Evolutionary conservation across 306 rosid species (phyloP).

Genomic region (Sesbania bispinosa): DNA sequence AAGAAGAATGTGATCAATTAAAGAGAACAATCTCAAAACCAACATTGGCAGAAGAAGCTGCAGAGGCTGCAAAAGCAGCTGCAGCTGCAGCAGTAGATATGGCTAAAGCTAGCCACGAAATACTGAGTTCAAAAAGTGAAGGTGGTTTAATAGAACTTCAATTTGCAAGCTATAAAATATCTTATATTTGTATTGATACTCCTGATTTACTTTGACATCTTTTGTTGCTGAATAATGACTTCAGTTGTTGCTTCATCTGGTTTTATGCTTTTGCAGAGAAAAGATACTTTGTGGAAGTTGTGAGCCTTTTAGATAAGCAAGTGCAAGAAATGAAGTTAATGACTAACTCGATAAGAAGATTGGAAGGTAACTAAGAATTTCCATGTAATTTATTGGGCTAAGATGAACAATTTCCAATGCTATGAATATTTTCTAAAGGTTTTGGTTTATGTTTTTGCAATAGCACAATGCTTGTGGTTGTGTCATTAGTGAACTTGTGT

Average conservation of each 20-base stretch:
- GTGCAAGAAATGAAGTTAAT: slow-evolving; percentile 79
- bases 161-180: slow-evolving; percentile 2
- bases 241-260: slow-evolving; percentile 10
- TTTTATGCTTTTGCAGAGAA: slow-evolving; percentile 49
- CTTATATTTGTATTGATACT: not conserved
- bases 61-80: slow-evolving; percentile 79
- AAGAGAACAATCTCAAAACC: slow-evolving; percentile 48
- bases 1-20: slow-evolving; percentile 45
- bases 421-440: not conserved
- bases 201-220: not conserved
- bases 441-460: slow-evolving; percentile 6
- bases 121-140: slow-evolving; percentile 55
- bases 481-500: not conserved
- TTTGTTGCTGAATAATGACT: slow-evolving; percentile 11
- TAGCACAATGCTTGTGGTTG: not conserved
- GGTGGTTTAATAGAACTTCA: slow-evolving; percentile 42
- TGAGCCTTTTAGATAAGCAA: slow-evolving; percentile 55
- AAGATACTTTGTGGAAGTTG: slow-evolving; percentile 48
- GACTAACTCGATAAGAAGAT: slow-evolving; percentile 54
- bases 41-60: slow-evolving; percentile 65
- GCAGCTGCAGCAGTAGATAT: slow-evolving; percentile 79
- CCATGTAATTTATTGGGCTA: slow-evolving; percentile 5
- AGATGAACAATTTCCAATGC: not conserved
- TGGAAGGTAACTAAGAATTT: slow-evolving; percentile 59
- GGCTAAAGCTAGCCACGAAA: slow-evolving; percentile 72